These are phyloP conservation scores for Eutypella sp. DNA, from an alignment of 2,329 filamentous ascomycete genomes.

Conservation along the genomic window DNA sequence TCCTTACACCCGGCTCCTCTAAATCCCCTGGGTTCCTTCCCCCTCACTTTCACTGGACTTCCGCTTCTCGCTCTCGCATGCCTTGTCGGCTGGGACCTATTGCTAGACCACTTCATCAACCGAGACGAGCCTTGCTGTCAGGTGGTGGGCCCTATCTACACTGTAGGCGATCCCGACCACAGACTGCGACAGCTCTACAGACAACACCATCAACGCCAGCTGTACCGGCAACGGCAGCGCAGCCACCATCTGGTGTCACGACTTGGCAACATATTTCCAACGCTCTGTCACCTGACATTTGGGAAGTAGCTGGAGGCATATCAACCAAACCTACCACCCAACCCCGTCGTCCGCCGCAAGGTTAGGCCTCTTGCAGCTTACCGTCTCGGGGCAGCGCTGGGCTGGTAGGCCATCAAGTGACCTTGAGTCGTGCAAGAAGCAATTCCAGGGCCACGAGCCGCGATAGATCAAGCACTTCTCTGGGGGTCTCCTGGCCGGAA, in stretches of 20 bases:
- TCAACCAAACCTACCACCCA: not conserved
- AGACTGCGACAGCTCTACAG: not conserved
- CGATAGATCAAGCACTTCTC: not conserved
- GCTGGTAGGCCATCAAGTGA: not conserved
- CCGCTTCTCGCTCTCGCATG: not conserved
- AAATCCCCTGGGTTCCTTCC: not conserved
- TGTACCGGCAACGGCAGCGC: not conserved
- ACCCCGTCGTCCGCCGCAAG: not conserved
- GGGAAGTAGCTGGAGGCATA: not conserved
- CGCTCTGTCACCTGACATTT: not conserved
- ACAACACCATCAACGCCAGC: not conserved
- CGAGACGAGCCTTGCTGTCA: not conserved
- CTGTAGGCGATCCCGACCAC: not conserved
- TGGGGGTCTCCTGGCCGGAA: no score
- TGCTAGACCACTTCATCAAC: not conserved
- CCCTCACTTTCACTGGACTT: not conserved
- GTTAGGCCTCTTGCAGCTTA: not conserved
- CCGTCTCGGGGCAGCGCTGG: not conserved
- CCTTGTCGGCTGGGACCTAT: not conserved
- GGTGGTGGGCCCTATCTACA: not conserved
- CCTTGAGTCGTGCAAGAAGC: not conserved
- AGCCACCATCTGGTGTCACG: not conserved
- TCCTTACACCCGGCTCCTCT: not conserved
- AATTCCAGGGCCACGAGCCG: not conserved
- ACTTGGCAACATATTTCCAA: not conserved